phyloP scores from a whole-genome alignment of 139 green algal species.

The Chlorella sp. region DNA sequence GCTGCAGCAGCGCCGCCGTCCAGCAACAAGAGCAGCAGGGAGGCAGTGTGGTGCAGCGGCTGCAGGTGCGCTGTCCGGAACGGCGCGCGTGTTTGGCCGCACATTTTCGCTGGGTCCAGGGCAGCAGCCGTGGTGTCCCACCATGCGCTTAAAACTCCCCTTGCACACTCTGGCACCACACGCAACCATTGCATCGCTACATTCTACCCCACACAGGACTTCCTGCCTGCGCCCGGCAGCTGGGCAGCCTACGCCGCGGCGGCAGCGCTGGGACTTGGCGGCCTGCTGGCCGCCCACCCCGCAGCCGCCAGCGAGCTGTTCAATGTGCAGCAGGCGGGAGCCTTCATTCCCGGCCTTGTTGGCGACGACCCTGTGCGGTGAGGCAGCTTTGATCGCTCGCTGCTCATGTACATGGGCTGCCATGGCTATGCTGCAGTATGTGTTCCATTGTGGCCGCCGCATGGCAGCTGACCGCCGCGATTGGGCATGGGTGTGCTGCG shows the following conservation, averaged over 20 bases:
- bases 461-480: no score
- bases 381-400: no score
- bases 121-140: no score
- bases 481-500: background rate
- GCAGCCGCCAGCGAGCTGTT: conserved; percentile 1
- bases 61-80: background rate
- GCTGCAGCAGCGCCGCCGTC: background rate
- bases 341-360: conserved; percentile 61
- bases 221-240: background rate
- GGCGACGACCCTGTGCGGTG: conserved; percentile 66
- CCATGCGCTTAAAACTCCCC: background rate
- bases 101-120: no score
- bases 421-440: no score
- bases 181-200: background rate
- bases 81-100: no score
- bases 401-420: no score
- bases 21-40: background rate
- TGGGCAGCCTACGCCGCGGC: background rate
- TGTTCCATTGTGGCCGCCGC: no score
- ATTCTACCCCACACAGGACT: background rate
- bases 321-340: background rate
- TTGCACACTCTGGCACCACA: background rate
- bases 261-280: background rate
- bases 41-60: background rate
- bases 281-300: background rate